Base-by-base conservation (phyloP, 495 filamentous ascomycete species). In the Penicillium daleae region DNA sequence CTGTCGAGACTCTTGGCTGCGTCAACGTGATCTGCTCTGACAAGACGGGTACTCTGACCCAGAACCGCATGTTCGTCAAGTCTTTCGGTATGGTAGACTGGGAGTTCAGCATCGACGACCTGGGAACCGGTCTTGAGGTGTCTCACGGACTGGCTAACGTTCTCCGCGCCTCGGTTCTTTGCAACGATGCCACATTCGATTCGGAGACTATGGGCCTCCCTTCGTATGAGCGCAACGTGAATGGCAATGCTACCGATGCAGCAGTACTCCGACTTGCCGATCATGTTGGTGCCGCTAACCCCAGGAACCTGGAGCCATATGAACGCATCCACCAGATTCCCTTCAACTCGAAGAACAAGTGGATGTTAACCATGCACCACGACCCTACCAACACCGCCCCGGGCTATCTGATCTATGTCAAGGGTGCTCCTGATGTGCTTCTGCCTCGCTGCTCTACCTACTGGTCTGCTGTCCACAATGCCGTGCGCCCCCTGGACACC, bases 311-410 rank as follows among this genome's bases (percentile, higher is more conserved):
- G 4, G 61, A 58, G 13, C 49, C 59, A 19, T 89, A 84, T 80
- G 80, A 82, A 46, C 85, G 83, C 40, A 79, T 85, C 7, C 89
- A 86, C 71, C 83, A 90, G 62, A 74, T 91, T 7, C 86, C 86
- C 0, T 92, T 93, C 76, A 93, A 92, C 70, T 88, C 85, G 67
- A 90, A 90, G 76, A 91, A 91, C 69, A 93, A 92, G 68, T 92
- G 76, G 74, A 79, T 79, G 77, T 63, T 76, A 12, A 78, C 72
- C 6, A 56, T 76, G 56, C 72, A 76, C 35, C 59, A 58, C 26
- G 62, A 68, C 19, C 70, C 68, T 0, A 42, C 27, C 29, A 13
- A 26, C 8, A 37, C 29, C 6, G 29, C 49, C 21, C 57, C 60
- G 17, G 69, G 56, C 22, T 73, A 69, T 29, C 66, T 75, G 51